phyloP scores from a whole-genome alignment of 495 filamentous ascomycete genomes.

The Schizothecium vesticola region DNA sequence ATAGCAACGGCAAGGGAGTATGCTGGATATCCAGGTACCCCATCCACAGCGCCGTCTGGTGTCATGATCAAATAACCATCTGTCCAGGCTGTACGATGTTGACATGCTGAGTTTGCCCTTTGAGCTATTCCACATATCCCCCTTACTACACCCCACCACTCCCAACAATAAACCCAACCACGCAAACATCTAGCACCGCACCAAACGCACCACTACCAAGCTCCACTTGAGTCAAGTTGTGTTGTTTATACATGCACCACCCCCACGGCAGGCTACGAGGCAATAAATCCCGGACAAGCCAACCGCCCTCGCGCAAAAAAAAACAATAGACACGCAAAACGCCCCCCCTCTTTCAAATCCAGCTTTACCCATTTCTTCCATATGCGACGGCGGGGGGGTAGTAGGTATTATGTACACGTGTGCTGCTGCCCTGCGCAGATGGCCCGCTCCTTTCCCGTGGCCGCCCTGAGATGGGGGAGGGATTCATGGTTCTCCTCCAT shows the following conservation, averaged over 20 bases:
- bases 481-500: background rate
- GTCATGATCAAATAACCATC: no score
- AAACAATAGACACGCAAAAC: background rate
- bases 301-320: background rate
- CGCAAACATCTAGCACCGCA: background rate
- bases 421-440: background rate
- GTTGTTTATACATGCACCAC: background rate
- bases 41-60: no score
- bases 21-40: no score
- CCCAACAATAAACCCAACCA: background rate
- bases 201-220: background rate
- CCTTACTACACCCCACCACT: background rate
- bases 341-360: conserved; percentile 1
- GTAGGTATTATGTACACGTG: background rate
- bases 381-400: background rate
- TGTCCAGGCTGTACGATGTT: no score
- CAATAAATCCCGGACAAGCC: background rate
- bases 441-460: background rate
- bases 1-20: no score
- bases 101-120: background rate
- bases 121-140: no score
- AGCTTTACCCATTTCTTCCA: background rate
- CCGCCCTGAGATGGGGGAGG: background rate
- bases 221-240: background rate
- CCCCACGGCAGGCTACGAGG: background rate